Evolutionary conservation across 495 filamentous ascomycete genomes (phyloP).

Genomic region (Haplographium delicatum): DNA sequence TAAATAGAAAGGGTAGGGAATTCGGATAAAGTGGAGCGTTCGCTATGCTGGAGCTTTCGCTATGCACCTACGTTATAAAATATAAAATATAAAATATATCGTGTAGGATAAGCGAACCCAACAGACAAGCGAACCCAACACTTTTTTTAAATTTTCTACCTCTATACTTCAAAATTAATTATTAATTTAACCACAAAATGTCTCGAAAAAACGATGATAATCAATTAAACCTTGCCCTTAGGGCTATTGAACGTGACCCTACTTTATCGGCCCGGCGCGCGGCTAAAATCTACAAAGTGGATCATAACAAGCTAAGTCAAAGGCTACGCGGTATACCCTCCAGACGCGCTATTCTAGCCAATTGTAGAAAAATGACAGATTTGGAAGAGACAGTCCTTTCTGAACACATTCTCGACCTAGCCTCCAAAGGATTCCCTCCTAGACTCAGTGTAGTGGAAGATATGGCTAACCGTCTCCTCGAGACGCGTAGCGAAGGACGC

Average conservation of each 20-base stretch:
- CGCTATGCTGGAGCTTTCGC: too few relatives aligned
- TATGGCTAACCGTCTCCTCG: too few relatives aligned
- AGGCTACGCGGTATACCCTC: not conserved
- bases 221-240: not conserved
- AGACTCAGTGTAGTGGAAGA: too few relatives aligned
- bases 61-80: too few relatives aligned
- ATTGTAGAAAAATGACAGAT: slow-evolving; percentile 6
- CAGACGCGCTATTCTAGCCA: slow-evolving; percentile 10
- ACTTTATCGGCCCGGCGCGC: not conserved
- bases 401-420: slow-evolving; percentile 11
- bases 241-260: not conserved
- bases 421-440: not conserved
- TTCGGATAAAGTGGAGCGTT: too few relatives aligned
- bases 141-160: too few relatives aligned
- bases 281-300: not conserved
- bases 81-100: too few relatives aligned
- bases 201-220: not conserved
- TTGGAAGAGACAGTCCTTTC: slow-evolving; percentile 7
- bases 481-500: not conserved
- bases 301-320: not conserved
- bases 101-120: too few relatives aligned
- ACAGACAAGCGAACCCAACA: too few relatives aligned
- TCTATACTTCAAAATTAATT: too few relatives aligned
- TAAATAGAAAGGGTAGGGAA: too few relatives aligned
- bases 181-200: too few relatives aligned